A percentile compares a stretch with the other conserved stretches of the same genome.
Conservation (phyloP, 331 rosid genomes). For the Malus hybrid region DNA sequence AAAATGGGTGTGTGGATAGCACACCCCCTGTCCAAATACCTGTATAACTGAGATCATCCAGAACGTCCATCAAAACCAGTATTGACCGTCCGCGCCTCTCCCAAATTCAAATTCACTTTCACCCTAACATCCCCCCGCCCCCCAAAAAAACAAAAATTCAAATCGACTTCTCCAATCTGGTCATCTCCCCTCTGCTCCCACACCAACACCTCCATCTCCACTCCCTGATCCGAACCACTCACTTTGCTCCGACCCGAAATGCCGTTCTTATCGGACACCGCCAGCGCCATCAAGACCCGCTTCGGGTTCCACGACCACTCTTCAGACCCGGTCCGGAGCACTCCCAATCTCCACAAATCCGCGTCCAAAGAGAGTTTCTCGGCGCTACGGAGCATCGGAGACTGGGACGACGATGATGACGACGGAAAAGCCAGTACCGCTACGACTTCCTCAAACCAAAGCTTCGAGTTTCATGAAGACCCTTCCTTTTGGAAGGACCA, state of each 20-base stretch:
- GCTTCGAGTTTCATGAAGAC: conserved; percentile 72
- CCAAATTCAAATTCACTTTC: background rate
- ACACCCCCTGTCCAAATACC: too few species aligned
- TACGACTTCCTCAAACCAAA: conserved; percentile 38
- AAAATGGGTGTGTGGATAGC: too few species aligned
- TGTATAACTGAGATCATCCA: conserved; percentile 5
- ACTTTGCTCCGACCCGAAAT: conserved; percentile 11
- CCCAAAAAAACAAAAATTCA: background rate
- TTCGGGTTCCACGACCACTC: conserved; percentile 76
- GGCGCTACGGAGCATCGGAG: conserved; percentile 36
- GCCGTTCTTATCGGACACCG: conserved; percentile 82
- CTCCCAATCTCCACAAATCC: conserved; percentile 67
- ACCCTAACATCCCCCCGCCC: background rate
- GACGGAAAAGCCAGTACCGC: conserved; percentile 19
- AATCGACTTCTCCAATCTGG: background rate
- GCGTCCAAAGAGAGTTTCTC: conserved; percentile 43
- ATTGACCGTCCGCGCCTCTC: conserved; percentile 22
- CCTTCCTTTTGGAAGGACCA: conserved; percentile 97
- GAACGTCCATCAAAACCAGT: conserved; percentile 25
- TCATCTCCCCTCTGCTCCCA: background rate
- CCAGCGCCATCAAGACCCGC: conserved; percentile 76
- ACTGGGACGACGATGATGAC: conserved; percentile 41
- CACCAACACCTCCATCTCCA: background rate
- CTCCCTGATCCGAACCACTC: background rate
- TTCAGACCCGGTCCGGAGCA: conserved; percentile 37